Base-by-base conservation (phyloP, 2,329 filamentous ascomycete species). In the Aspergillus terreus region DNA sequence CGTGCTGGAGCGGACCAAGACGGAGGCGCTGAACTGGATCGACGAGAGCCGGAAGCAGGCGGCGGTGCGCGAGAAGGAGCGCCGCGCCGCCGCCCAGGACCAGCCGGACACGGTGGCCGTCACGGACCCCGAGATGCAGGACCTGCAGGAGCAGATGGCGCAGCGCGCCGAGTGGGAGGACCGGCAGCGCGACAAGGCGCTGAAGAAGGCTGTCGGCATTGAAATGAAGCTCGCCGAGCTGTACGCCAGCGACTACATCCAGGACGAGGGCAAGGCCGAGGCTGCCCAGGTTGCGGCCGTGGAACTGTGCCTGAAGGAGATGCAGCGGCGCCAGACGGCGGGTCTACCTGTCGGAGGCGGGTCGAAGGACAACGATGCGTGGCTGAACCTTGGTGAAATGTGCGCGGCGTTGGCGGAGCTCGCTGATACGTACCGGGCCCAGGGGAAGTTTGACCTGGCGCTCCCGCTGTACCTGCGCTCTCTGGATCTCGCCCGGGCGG, bases 401-500 rank as follows among this genome's bases (percentile, higher is more conserved):
- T 68, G 64, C 4, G 60, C 62, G 10, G 58, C 59, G 7, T 53
- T 65, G 53, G 50, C 64, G 82, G 86, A 88, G 11, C 79, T 96
- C 21, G 92, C 83, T 15, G 81, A 86, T 52, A 84, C 85, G 61
- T 96, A 95, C 70, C 84, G 89, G 64, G 78, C 81, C 45, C 84
- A 83, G 60, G 82, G 85, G 42, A 83, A 88, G 60, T 86, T 90
- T 64, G 88, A 92, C 59, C 83, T 96, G 2, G 87, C 92, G 5
- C 82, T 92, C 19, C 91, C 92, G 3, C 78, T 96, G 27, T 95
- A 92, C 68, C 83, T 96, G 62, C 90, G 95, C 64, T 90, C 92
- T 5, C 77, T 96, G 32, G 80, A 85, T 15, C 72, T 94, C 43
- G 86, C 83, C 67, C 79, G 83, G 9, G 58, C 59, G 21, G 68